Evolutionary conservation across 352 stramenopile species (phyloP), one percentile per base, ranked within the genome.

Genomic region (Globisporangium recalcitrans): DNA sequence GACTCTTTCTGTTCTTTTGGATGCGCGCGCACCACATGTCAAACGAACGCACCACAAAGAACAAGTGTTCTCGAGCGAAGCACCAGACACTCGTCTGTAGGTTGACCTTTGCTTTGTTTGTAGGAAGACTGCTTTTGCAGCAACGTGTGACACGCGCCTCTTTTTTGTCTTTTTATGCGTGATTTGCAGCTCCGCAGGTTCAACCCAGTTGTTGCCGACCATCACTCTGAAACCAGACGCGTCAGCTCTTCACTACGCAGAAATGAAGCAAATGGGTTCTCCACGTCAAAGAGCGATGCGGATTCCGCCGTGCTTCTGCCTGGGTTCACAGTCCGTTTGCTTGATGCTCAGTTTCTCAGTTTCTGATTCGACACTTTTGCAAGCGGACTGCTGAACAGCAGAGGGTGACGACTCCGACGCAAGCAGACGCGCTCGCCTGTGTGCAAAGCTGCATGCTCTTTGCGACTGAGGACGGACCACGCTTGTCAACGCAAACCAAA

Each of bases 141-240:
- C 34, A 22, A 55, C n/a, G 32, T 55, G 34, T 49, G 53, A 59
- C 32, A 19, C 32, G 36, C 53, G 32, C 34, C 29, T 38, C 21
- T 36, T 59, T 38, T 59, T 49, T n/a, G n/a, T n/a, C n/a, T n/a
- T n/a, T n/a, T n/a, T n/a, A n/a, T 59, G 53, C 53, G 40, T 29
- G 34, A 42, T 36, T 59, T 59, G 53, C 34, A 59, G 53, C 29
- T 51, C 53, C 53, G 53, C 53, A 59, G 34, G 31, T 59, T 59
- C 53, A 59, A 59, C 31, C 34, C n/a, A 58, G 27, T 22, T 21
- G 19, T 3, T 3, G 6, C 11, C 14, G 38, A 58, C 19, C 52
- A 58, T 47, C 52, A 58, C 32, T 58, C 36, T n/a, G 36, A 14
- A 42, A 42, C 19, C 36, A n/a, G 36, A 44, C 36, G 36, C 36